Evolutionary conservation across 2,329 filamentous ascomycete species (phyloP).

Genomic region (Stemphylium beticola): DNA sequence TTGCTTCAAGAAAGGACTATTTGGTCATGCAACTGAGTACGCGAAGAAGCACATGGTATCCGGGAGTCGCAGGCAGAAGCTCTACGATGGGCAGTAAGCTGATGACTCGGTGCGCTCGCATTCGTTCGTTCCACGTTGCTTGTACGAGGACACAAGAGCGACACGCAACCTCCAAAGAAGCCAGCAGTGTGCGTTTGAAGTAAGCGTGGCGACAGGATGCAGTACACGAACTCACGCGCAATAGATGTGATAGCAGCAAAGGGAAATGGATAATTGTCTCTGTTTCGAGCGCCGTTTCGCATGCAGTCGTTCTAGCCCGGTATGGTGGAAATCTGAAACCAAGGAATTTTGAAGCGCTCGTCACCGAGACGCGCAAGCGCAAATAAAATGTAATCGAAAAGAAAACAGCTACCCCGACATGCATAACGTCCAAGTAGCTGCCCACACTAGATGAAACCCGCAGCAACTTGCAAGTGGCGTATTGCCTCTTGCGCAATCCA

Average conservation of each 20-base stretch:
- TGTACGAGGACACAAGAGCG: conserved; percentile 11
- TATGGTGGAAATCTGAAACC: conserved; percentile 16
- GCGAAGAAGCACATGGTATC: conserved; percentile 10
- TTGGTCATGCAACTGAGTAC: conserved; percentile 17
- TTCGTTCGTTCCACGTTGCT: conserved; percentile 42
- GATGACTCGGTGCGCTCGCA: conserved; percentile 20
- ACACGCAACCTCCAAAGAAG: conserved; percentile 8
- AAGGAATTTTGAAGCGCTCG: conserved; percentile 18
- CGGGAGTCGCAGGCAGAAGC: neutral
- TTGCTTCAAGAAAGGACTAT: neutral
- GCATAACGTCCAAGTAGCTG: conserved; percentile 10
- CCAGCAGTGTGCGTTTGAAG: neutral
- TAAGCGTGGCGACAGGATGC: neutral
- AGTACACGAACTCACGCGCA: neutral
- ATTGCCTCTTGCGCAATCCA: conserved; percentile 10
- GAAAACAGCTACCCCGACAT: conserved; percentile 10
- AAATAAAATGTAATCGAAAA: conserved; percentile 6
- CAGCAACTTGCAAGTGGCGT: conserved; percentile 7
- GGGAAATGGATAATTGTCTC: conserved; percentile 33
- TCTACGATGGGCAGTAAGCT: conserved; percentile 5
- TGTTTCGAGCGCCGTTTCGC: conserved; percentile 32
- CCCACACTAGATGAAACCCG: conserved; percentile 7
- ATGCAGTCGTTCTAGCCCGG: conserved; percentile 37
- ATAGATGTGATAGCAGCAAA: neutral
- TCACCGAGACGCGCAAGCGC: conserved; percentile 5